These are phyloP conservation scores for Phytophthora crassamura DNA, from an alignment of 352 stramenopile genomes.

Conservation along the genomic window DNA sequence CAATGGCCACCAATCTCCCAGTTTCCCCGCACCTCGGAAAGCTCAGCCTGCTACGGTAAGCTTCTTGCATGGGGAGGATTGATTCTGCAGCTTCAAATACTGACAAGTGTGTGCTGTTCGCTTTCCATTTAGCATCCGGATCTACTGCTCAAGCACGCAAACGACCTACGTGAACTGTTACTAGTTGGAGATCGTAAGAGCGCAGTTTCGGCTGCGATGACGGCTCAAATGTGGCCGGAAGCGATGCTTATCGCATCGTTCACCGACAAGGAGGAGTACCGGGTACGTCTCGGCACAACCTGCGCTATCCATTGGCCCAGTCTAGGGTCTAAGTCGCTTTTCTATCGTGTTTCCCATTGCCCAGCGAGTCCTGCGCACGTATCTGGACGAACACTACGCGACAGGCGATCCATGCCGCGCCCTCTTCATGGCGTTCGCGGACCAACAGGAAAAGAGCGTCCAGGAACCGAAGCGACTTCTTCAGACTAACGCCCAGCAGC, in stretches of 20 bases:
- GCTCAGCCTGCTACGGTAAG: slow-evolving; percentile 50
- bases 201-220: slow-evolving; percentile 79
- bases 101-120: slow-evolving; percentile 13
- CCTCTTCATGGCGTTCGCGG: slow-evolving; percentile 82
- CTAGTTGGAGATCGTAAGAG: slow-evolving; percentile 79
- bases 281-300: slow-evolving; percentile 30
- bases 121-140: slow-evolving; percentile 56
- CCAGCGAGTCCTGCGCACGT: slow-evolving; percentile 73
- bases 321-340: slow-evolving; percentile 6
- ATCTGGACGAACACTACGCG: slow-evolving; percentile 81
- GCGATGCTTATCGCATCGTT: slow-evolving; percentile 89
- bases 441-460: slow-evolving; percentile 86
- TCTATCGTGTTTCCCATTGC: slow-evolving; percentile 6
- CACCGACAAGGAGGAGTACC: slow-evolving; percentile 88
- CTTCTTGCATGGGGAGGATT: not conserved
- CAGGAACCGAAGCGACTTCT: slow-evolving; percentile 83
- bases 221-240: slow-evolving; percentile 87
- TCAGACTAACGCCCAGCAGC: slow-evolving; percentile 42
- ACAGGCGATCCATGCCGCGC: slow-evolving; percentile 78
- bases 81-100: not conserved
- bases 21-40: slow-evolving; percentile 58
- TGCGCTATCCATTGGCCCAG: not conserved
- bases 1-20: slow-evolving; percentile 48
- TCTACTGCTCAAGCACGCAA: slow-evolving; percentile 52
- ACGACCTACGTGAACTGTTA: slow-evolving; percentile 71